Evolutionary conservation across 176 grass and related monocot genomes (phyloP), one percentile per base, ranked within the genome.

Genomic region (Raddia guianensis): DNA sequence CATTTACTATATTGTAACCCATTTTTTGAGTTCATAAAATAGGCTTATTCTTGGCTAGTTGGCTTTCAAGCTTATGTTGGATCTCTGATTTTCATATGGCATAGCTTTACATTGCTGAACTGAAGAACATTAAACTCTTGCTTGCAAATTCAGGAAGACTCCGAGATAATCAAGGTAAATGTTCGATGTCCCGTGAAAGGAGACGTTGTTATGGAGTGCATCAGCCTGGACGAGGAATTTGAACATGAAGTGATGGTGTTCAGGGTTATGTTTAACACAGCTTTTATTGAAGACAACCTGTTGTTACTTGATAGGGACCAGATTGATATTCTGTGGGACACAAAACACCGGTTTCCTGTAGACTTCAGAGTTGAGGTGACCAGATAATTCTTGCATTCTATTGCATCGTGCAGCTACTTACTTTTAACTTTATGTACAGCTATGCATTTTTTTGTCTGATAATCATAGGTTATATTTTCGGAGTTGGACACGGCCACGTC

Each of bases 281-380:
- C 96, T 60, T 99, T 91, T 85, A 56, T 99, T 53, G 88, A 86
- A 68, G 90, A 91, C 33, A 95, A 91, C 70, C 49, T 90, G 43
- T 64, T 99, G 70, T 61, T 86, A 82, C 85, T 99, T 20, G 86
- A 89, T 73, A 87, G 86, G 71, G 76, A 93, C 74, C 84, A 99
- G 71, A 85, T 99, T 84, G 96, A 99, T 76, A 86, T 99, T 83
- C 81, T 85, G 45, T 99, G 96, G 96, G 91, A 95, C 77, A 87
- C 92, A 32, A 84, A 92, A 83, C 84, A 86, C 66, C 80, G 77
- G n/a, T 95, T 99, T 89, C 84, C 96, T 37, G 85, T 48, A 18
- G 96, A 99, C 63, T 99, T 99, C 79, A 95, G 84, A 87, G 88
- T 88, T 73, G 95, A 98, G 95, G 95, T 98, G 75, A 65, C 70